A percentile compares a stretch with the other conserved stretches of the same genome.
Evolutionary conservation across 352 stramenopile species (phyloP).

Genomic region (Pythium sukuiense): DNA sequence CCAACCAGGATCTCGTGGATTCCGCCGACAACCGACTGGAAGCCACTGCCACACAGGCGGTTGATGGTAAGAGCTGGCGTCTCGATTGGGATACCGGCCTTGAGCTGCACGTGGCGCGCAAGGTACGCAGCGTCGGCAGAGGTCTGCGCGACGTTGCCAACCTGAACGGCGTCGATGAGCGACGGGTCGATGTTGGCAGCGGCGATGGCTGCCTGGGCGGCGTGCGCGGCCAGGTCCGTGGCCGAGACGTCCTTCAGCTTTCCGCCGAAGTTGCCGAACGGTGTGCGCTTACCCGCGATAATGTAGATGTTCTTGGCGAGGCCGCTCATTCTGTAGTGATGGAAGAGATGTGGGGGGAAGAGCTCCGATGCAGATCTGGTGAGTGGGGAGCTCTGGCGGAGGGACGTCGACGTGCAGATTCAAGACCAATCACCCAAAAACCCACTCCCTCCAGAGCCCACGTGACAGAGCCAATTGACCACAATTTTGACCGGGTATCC

Average conservation of each 20-base stretch:
- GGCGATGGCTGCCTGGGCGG: conserved; percentile 84
- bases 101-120: conserved; percentile 93
- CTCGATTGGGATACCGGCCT: conserved; percentile 85
- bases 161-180: conserved; percentile 91
- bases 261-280: conserved; percentile 94
- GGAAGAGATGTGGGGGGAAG: conserved; percentile 4
- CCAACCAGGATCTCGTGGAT: conserved; percentile 91
- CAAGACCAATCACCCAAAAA: conserved; percentile 7
- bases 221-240: conserved; percentile 89
- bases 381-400: neutral
- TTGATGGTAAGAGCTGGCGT: conserved; percentile 96
- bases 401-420: conserved; percentile 10
- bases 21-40: conserved; percentile 94
- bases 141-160: conserved; percentile 97
- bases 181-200: conserved; percentile 82
- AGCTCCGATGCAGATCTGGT: conserved; percentile 12
- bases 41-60: conserved; percentile 96
- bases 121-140: conserved; percentile 94
- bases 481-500: neutral
- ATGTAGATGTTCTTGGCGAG: conserved; percentile 92
- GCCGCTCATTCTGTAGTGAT: conserved; percentile 31
- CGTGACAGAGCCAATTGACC: neutral
- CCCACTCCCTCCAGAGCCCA: neutral
- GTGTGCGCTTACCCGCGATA: conserved; percentile 95
- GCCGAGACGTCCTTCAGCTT: conserved; percentile 92